Evolutionary conservation across 768 basidiomycete genomes (phyloP), one percentile per base, ranked within the genome.

Genomic region (Calocybe gangraenosa): DNA sequence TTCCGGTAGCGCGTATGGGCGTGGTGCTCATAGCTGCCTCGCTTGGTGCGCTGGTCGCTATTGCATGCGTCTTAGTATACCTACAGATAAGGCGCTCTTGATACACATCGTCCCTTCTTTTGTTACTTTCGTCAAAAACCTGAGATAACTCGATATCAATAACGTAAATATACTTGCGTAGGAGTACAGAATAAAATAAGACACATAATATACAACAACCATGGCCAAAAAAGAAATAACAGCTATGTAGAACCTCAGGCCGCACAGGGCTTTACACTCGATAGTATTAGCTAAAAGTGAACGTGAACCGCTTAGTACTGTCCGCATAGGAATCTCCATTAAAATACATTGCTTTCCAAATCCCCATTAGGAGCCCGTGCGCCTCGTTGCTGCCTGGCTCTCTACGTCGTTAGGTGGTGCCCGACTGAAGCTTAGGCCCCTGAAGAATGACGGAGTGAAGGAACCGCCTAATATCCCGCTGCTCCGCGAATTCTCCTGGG

Each of bases 331-430:
- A 5, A 32, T 33, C 30, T n/a, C 13, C 14, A 21, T n/a, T 9
- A 40, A 17, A 40, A 28, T 15, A 8, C 39, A 13, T 35, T n/a
- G 7, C 13, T 5, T 14, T 14, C 6, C 34, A 35, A 5, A 35
- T 35, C 34, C 34, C 25, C 37, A 39, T 18, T 19, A 45, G 18
- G 37, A 44, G 19, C 33, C 56, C 14, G 57, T 56, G 7, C 57
- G 49, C 5, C 50, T 47, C 21, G 54, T 49, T 2, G 47, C 56
- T 31, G 50, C 53, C 52, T 68, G 65, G 35, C 54, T 68, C 51
- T 68, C 66, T 14, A 66, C 54, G 40, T 67, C 67, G 8, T 15
- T n/a, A 15, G 54, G 44, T 19, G 53, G 46, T 28, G 53, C 45
- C 30, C 59, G 50, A 8, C 46, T 51, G 22, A 62, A 56, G 34